Base-by-base conservation (phyloP, 352 stramenopile genomes). In the Hyaloperonospora brassicae region DNA sequence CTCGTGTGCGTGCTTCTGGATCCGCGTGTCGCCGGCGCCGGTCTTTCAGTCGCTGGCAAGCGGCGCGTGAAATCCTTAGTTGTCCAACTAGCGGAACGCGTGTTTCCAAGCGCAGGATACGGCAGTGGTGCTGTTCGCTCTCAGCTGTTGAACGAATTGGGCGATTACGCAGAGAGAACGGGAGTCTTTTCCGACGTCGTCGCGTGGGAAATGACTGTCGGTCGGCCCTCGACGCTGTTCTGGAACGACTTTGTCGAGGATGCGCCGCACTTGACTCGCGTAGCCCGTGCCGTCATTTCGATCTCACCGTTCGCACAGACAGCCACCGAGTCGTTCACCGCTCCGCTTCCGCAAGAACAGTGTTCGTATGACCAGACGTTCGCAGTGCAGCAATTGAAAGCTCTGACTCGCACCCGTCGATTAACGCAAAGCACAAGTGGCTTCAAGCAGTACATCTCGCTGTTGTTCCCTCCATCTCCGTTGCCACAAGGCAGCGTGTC, bases 201-300 rank as follows among this genome's bases (percentile, higher is more conserved):
- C 31, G 57, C 51, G 22, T 84, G 73, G 73, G 71, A 82, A 55
- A 76, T 82, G 71, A 76, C 57, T 39, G 52, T 43, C 0, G 71
- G 67, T n/a, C 47, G 60, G 21, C 35, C 61, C 8, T 66, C 73
- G 17, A 61, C 67, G 40, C 35, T 57, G 2, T 84, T 84, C 42
- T 84, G 73, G 73, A 58, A 65, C 4, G 71, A 84, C 50, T 81
- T 76, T 47, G 59, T 55, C 2, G 53, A 75, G 12, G 73, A 84
- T 49, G 60, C 73, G 11, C 57, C 55, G 0, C 61, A 83, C 23
- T 69, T 83, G n/a, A 38, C 67, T 27, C 39, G 45, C 21, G 58
- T 79, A n/a, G 72, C 70, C 36, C 57, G 49, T 14, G 52, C 60
- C 4, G 59, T 77, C 31, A 50, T 76, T 7, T 60, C 69, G 5